phyloP scores from a whole-genome alignment of 495 filamentous ascomycete species.

The Daldinia decipiens region DNA sequence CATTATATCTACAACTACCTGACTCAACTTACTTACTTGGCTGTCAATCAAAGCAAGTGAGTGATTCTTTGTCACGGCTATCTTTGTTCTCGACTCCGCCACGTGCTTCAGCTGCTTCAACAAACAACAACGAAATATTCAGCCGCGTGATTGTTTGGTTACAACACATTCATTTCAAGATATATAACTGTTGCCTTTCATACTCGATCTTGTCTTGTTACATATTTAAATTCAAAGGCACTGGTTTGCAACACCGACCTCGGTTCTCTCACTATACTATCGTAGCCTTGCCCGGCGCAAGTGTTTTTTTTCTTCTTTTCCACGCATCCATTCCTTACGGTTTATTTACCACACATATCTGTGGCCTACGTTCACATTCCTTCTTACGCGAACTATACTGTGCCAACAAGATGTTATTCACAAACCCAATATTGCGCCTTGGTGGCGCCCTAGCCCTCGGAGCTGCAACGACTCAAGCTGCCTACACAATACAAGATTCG shows the following conservation, averaged over 20 bases:
- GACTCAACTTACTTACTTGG: neutral
- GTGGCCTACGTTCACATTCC: neutral
- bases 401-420: slow-evolving; percentile 30
- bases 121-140: slow-evolving; percentile 24
- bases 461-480: slow-evolving; percentile 42
- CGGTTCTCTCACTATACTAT: slow-evolving; percentile 2
- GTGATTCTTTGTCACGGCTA: slow-evolving; percentile 15
- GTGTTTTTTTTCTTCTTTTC: slow-evolving; percentile 10
- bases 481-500: slow-evolving; percentile 57
- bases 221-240: slow-evolving; percentile 33
- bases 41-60: neutral
- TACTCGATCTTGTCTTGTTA: slow-evolving; percentile 16
- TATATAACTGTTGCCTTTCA: slow-evolving; percentile 23
- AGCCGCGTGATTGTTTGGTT: slow-evolving; percentile 27
- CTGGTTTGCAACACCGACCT: neutral
- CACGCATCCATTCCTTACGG: slow-evolving; percentile 3
- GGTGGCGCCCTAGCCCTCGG: slow-evolving; percentile 41
- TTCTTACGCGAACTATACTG: neutral
- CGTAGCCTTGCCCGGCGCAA: slow-evolving; percentile 46
- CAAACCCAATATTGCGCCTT: slow-evolving; percentile 31
- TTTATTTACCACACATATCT: neutral
- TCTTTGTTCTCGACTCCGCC: slow-evolving; percentile 32
- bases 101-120: slow-evolving; percentile 2
- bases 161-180: slow-evolving; percentile 14
- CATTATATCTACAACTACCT: slow-evolving; percentile 7